Base-by-base conservation (phyloP, 768 basidiomycete species). In the Hericium coralloides region DNA sequence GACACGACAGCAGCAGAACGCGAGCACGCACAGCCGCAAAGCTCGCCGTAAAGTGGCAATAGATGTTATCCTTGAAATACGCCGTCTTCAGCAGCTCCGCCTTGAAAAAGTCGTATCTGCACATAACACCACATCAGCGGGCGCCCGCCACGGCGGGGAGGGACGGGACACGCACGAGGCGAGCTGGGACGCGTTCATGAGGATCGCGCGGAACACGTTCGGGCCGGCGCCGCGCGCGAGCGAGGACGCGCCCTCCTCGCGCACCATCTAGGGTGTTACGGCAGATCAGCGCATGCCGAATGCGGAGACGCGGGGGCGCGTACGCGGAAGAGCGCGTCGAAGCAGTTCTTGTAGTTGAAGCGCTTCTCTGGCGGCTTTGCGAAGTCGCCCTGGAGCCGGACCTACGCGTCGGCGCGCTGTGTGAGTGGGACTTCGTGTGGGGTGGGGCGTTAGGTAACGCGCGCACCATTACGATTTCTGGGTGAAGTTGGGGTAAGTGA, bases 151-250 rank as follows among this genome's bases (percentile, higher is more conserved):
- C 8, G 20, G 4, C 0, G 23, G 12, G 10, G 23, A 14, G 4
- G 22, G 5, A 17, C 12, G 49, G 20, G 26, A 49, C 8, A 76
- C 88, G 68, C 67, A 91, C 84, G 91, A 92, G 1, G 91, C 92
- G 23, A 95, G 82, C 68, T 95, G 92, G 72, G 86, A 89, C 51
- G 90, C 89, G 68, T 94, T 95, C 92, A 94, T 94, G 60, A 95
- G 69, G 14, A 93, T 66, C 1, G 92, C 87, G 68, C 92, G 81
- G 68, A 93, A 85, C 6, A 92, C 84, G 63, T 95, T 95, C 0
- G 93, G 93, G 3, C 79, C 84, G 4, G 89, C 77, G 22, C 93
- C 93, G 31, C 92, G 83, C 17, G 69, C 74, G 52, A 93, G 81
- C 0, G 89, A 88, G 0, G 85, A 86, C 15, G 75, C 59, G 4